Base-by-base conservation (phyloP, 352 stramenopile genomes). In the Globisporangium abappressorium region DNA sequence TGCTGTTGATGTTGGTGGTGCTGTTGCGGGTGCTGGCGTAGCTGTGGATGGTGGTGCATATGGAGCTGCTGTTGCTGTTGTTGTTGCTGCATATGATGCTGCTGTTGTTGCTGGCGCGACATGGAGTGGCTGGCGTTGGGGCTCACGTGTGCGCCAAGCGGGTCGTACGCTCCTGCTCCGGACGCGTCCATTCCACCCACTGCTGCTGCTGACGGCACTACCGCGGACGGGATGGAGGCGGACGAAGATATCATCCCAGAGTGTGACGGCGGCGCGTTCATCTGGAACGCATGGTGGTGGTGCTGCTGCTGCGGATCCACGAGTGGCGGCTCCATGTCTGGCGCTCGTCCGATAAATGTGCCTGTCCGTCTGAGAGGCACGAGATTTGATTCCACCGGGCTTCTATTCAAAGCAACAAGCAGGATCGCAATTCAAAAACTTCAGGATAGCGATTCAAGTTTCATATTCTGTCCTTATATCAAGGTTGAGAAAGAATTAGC, bases 61-160 rank as follows among this genome's bases (percentile, higher is more conserved):
- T 51, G 43, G 6, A 51, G 66, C 5, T 62, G 56, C 18, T 43
- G 33, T 14, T 62, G 56, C 20, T 41, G 33, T 14, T 49, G 43
- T 8, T 14, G 54, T 38, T 56, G 60, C 26, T 51, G 43, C 43
- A 51, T 51, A 22, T 51, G 43, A 51, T 55, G 57, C n/a, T 55
- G 64, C 18, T 68, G 69, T 2, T 75, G 74, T 2, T 75, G 74
- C 12, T 72, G 72, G 33, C 68, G 70, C 28, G n/a, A 33, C 63
- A 60, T 60, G 33, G 54, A 57, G 22, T 66, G 62, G 30, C 22
- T 59, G 15, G 18, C 24, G 24, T 14, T 59, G 15, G 24, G 26
- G 26, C 26, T 64, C 18, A 55, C 59, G 41, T 64, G 59, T 2
- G 33, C 34, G 24, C 61, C 22, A 7, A 43, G 61, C 14, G 61